These are phyloP conservation scores for Fomitiporia mediterranea DNA, from an alignment of 1,284 basidiomycete genomes.

Conservation along the genomic window DNA sequence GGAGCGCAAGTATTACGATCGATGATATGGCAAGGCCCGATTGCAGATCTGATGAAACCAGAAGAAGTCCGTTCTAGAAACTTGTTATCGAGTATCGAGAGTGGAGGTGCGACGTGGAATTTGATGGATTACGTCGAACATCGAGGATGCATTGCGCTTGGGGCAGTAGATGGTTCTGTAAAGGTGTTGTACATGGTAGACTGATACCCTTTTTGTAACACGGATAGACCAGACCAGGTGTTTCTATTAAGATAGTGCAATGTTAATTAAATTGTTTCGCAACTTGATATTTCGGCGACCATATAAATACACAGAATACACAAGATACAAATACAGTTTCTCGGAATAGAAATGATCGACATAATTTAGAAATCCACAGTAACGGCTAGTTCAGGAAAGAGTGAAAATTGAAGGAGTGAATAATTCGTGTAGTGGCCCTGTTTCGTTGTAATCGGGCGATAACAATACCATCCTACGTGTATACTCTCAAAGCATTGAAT, in stretches of 20 bases:
- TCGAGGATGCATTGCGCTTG: conserved; percentile 14
- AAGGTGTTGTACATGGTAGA: conserved; percentile 12
- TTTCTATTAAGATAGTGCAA: too few species aligned
- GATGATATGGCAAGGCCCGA: conserved; percentile 6
- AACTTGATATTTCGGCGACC: too few species aligned
- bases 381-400: too few species aligned
- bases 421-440: too few species aligned
- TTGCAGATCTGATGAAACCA: not conserved
- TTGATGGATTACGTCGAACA: conserved; percentile 15
- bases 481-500: conserved; percentile 15
- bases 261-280: too few species aligned
- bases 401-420: not conserved
- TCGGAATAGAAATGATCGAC: too few species aligned
- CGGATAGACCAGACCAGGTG: too few species aligned
- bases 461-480: conserved; percentile 5
- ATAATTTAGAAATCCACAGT: too few species aligned
- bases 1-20: conserved; percentile 2
- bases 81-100: not conserved
- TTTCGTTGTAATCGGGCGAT: not conserved
- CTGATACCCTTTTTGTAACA: not conserved
- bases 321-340: too few species aligned
- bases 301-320: too few species aligned
- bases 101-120: conserved; percentile 5
- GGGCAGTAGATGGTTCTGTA: conserved; percentile 11
- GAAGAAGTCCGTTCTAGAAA: not conserved